Evolutionary conservation across 2,329 filamentous ascomycete genomes (phyloP).

Genomic region (Neofusicoccum ribis): DNA sequence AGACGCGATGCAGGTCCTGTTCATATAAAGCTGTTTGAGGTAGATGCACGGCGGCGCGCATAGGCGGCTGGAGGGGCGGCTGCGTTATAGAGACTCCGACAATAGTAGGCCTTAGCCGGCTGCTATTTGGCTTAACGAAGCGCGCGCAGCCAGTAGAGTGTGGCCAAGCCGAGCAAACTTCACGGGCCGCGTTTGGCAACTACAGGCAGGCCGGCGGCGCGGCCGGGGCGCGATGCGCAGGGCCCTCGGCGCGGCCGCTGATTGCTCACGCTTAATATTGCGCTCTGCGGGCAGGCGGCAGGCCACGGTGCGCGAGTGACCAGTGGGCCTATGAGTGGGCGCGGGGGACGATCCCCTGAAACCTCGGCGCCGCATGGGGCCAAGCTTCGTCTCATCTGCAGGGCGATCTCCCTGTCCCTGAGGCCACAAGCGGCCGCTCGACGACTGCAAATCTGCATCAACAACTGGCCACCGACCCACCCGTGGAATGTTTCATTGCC

Average conservation of each 20-base stretch:
- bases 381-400: not conserved
- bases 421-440: too few species aligned
- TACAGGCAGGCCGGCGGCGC: not conserved
- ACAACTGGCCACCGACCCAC: conserved; percentile 1
- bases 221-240: not conserved
- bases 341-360: conserved; percentile 6
- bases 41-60: not conserved
- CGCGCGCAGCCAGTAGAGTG: conserved; percentile 4
- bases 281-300: conserved; percentile 8
- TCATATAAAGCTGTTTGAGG: not conserved
- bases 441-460: not conserved
- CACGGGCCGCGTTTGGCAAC: not conserved
- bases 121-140: too few species aligned
- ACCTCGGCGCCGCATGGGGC: not conserved
- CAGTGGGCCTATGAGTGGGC: not conserved
- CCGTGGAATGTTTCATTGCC: conserved; percentile 19
- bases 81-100: not conserved
- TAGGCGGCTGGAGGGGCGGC: not conserved
- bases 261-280: not conserved
- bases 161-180: conserved; percentile 6
- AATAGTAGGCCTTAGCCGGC: too few species aligned
- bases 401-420: not conserved
- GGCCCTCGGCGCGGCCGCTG: not conserved
- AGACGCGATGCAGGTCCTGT: conserved; percentile 6
- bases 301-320: not conserved